phyloP scores from a whole-genome alignment of 352 stramenopile species.

The Phytophthora rubi region DNA sequence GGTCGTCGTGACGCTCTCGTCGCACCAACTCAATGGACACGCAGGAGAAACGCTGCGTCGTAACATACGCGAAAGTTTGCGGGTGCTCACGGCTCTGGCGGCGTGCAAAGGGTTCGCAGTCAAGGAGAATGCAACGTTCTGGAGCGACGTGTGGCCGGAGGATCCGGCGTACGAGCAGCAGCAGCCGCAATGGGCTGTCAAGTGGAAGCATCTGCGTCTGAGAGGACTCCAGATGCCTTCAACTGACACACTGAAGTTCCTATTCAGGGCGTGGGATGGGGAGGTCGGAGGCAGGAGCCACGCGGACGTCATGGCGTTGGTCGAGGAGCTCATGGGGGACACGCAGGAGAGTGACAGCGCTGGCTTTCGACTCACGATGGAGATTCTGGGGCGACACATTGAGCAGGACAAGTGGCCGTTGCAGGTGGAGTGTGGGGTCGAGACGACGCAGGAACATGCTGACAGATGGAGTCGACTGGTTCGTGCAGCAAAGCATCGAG shows the following conservation, averaged over 20 bases:
- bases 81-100: conserved; percentile 23
- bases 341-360: conserved; percentile 14
- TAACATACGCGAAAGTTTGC: conserved; percentile 18
- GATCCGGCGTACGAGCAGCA: not conserved
- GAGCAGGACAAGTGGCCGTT: conserved; percentile 17
- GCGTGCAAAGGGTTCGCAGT: conserved; percentile 25
- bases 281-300: not conserved
- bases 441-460: not conserved
- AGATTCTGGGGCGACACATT: conserved; percentile 18
- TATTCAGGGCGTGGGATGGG: conserved; percentile 8
- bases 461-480: conserved; percentile 12
- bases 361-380: conserved; percentile 14
- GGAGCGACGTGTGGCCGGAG: conserved; percentile 22
- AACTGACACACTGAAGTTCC: conserved; percentile 2
- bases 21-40: not conserved
- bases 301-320: not conserved
- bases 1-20: conserved; percentile 16
- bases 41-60: not conserved
- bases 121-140: conserved; percentile 26
- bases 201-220: conserved; percentile 25
- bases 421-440: conserved; percentile 13
- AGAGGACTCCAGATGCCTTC: not conserved
- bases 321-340: conserved; percentile 18
- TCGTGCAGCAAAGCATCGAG: not conserved
- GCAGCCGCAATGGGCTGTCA: conserved; percentile 13